Evolutionary conservation across 805 yeast species (phyloP).

Genomic region (Kodamaea hsintzibuensis): DNA sequence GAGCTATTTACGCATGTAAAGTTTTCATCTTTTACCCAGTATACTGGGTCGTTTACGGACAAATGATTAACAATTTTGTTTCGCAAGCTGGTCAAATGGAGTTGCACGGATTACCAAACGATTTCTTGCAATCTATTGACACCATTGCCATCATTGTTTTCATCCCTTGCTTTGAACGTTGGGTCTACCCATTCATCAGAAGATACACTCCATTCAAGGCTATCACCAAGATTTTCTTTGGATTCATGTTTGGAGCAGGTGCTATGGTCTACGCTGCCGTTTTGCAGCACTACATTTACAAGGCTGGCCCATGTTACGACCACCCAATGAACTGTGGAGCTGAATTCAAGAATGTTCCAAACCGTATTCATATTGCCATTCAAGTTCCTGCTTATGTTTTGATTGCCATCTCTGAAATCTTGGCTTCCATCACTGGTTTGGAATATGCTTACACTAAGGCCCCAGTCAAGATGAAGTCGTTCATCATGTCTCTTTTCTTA

Average conservation of each 20-base stretch:
- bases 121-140: slow-evolving; percentile 72
- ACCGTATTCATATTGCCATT: slow-evolving; percentile 63
- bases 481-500: slow-evolving; percentile 64
- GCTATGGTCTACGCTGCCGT: slow-evolving; percentile 79
- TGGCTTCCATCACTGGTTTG: slow-evolving; percentile 78
- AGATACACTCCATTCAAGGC: slow-evolving; percentile 60
- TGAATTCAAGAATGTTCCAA: slow-evolving; percentile 40
- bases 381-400: slow-evolving; percentile 74
- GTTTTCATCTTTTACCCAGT: slow-evolving; percentile 71
- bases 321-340: slow-evolving; percentile 57
- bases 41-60: slow-evolving; percentile 72
- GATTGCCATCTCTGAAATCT: slow-evolving; percentile 73
- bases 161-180: slow-evolving; percentile 67
- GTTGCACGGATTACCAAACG: slow-evolving; percentile 77
- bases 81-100: slow-evolving; percentile 77
- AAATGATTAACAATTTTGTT: slow-evolving; percentile 71
- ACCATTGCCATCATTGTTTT: slow-evolving; percentile 75
- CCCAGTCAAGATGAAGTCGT: slow-evolving; percentile 66
- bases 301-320: slow-evolving; percentile 73
- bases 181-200: slow-evolving; percentile 50
- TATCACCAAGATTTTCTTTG: slow-evolving; percentile 67
- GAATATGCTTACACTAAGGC: slow-evolving; percentile 87
- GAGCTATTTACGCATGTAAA: slow-evolving; percentile 69
- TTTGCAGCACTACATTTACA: slow-evolving; percentile 67
- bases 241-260: slow-evolving; percentile 63